Evolutionary conservation across 495 filamentous ascomycete genomes (phyloP).

Genomic region (Aspergillus homomorphus): DNA sequence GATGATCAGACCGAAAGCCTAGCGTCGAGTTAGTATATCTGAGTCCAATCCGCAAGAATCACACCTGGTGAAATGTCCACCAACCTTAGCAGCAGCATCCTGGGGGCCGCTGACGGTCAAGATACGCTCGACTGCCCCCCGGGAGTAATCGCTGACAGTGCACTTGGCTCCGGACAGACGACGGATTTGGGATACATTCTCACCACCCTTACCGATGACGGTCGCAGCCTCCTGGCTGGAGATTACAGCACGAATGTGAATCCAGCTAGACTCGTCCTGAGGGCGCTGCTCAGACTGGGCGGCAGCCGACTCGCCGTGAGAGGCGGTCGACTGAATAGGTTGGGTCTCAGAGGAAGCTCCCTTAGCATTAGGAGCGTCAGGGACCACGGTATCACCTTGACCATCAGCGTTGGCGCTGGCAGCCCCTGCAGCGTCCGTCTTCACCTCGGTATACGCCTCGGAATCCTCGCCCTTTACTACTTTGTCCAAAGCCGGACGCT

Average conservation of each 20-base stretch:
- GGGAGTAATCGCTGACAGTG: slow-evolving; percentile 96
- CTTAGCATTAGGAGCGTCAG: slow-evolving; percentile 64
- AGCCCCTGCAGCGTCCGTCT: slow-evolving; percentile 52
- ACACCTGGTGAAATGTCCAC: slow-evolving; percentile 16
- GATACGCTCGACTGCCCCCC: slow-evolving; percentile 94
- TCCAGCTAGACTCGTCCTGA: slow-evolving; percentile 91
- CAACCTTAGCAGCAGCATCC: slow-evolving; percentile 94
- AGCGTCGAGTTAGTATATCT: slow-evolving; percentile 8
- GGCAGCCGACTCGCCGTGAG: slow-evolving; percentile 50
- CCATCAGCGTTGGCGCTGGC: slow-evolving; percentile 37
- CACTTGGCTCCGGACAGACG: slow-evolving; percentile 92
- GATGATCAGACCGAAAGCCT: slow-evolving; percentile 98
- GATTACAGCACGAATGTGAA: slow-evolving; percentile 93
- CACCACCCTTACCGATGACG: slow-evolving; percentile 96
- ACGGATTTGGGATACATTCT: slow-evolving; percentile 94
- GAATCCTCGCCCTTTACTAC: slow-evolving; percentile 61
- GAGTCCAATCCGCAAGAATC: not conserved
- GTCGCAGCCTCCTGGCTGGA: slow-evolving; percentile 96
- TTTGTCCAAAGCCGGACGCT: slow-evolving; percentile 94
- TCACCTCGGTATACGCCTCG: slow-evolving; percentile 49
- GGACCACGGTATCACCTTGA: slow-evolving; percentile 66
- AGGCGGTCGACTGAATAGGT: slow-evolving; percentile 64
- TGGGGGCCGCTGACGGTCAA: slow-evolving; percentile 93
- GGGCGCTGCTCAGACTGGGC: slow-evolving; percentile 51
- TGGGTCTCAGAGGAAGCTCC: slow-evolving; percentile 47